phyloP scores from a whole-genome alignment of 371 early-diverging fungal species.

The Mucor mucedo region DNA sequence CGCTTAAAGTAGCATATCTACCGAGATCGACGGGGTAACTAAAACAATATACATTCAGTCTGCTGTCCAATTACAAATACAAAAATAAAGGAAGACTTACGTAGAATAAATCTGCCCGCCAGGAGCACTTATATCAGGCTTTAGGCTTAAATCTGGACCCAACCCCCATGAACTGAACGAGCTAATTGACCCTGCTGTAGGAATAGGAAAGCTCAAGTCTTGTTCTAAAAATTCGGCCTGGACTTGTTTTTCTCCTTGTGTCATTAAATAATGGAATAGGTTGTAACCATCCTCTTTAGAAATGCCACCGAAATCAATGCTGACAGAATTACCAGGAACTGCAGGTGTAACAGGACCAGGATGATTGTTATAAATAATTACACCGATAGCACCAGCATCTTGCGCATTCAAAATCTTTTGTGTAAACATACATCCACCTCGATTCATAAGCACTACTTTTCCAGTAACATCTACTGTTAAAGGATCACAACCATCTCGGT shows the following conservation, averaged over 20 bases:
- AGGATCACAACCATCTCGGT: conserved; percentile 57
- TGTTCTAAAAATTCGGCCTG: conserved; percentile 25
- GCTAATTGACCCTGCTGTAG: conserved; percentile 47
- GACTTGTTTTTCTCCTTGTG: not conserved
- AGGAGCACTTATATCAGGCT: conserved; percentile 75
- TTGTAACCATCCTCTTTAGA: conserved; percentile 42
- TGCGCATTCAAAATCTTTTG: conserved; percentile 56
- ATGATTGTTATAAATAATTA: conserved; percentile 55
- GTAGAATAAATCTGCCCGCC: conserved; percentile 80
- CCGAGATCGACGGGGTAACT: conserved; percentile 42
- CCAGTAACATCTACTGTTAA: conserved; percentile 38
- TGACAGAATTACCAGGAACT: conserved; percentile 16
- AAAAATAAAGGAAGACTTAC: conserved; percentile 23
- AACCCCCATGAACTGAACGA: conserved; percentile 73
- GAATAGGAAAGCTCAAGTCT: conserved; percentile 31
- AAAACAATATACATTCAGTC: not conserved
- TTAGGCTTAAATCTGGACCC: conserved; percentile 69
- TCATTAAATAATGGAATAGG: conserved; percentile 23
- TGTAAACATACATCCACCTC: conserved; percentile 63
- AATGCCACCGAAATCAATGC: conserved; percentile 52
- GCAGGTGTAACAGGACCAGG: conserved; percentile 43
- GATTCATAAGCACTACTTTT: conserved; percentile 60
- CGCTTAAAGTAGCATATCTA: conserved; percentile 52
- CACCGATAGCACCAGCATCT: conserved; percentile 67
- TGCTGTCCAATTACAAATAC: too few relatives aligned